Evolutionary conservation across 2,329 filamentous ascomycete genomes (phyloP), one percentile per base, ranked within the genome.

Genomic region (Plenodomus biglobosus): DNA sequence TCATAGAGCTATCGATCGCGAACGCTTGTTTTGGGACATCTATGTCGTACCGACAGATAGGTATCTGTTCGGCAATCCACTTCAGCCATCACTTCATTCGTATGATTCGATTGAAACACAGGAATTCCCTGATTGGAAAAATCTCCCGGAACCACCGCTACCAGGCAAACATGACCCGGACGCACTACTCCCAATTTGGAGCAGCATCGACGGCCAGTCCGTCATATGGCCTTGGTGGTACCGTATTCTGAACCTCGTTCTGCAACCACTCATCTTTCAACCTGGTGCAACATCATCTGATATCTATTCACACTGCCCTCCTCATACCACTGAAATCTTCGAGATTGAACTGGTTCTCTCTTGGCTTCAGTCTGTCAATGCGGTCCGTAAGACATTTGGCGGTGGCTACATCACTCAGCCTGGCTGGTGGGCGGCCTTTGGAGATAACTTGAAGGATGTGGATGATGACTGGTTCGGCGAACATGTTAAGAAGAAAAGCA

Each of bases 121-220:
- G 18, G 34, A 40, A 34, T 50, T 42, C 13, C 36, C 20, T 20
- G 24, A 37, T 15, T 69, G 65, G 66, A 34, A 40, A 8, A 15
- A 38, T 3, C 51, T 70, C 8, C 64, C 60, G 3, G 51, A 55
- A 22, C 62, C 66, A 16, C 69, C 69, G 18, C 57, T 67, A 18
- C 61, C 68, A 17, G 59, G 59, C 1, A 60, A 56, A 46, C 13
- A 61, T 1, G 50, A 67, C 39, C 24, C 48, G 17, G 75, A 76
- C 10, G 79, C 82, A 36, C 74, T 72, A 3, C 65, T 89, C 3
- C 88, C 88, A 0, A 79, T 89, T 43, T 92, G 88, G 88, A 80
- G 83, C 43, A 85, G 87, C 65, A 84, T 91, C 50, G 82, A 86
- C 51, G 84, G 82, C 7, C 73, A 79, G 5, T 60, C 81, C 0